A percentile compares a stretch with the other conserved stretches of the same genome.
These are phyloP conservation scores for Xylariomycetidae sp. DNA, from an alignment of 2,329 filamentous ascomycete genomes.

Conservation along the genomic window DNA sequence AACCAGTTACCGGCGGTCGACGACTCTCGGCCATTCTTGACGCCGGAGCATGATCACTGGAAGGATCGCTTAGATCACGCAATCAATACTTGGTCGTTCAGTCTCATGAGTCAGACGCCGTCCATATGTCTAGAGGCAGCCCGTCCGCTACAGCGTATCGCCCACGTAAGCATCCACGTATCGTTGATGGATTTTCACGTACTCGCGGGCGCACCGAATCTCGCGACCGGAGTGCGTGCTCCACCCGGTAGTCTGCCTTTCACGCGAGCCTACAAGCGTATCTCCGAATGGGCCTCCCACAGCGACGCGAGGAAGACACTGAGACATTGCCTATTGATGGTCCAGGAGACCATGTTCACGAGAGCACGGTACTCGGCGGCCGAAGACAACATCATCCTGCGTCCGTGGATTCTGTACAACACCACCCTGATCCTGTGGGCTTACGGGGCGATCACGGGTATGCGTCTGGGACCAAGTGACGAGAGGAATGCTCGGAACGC, in stretches of 20 bases:
- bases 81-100: background rate
- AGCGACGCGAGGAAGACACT: background rate
- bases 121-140: background rate
- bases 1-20: background rate
- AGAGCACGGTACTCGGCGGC: background rate
- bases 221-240: background rate
- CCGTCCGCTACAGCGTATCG: background rate
- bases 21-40: background rate
- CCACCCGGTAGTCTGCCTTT: background rate
- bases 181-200: background rate
- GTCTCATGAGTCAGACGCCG: background rate
- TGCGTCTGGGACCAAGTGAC: background rate
- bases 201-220: background rate
- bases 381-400: background rate
- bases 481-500: background rate
- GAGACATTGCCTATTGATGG: background rate
- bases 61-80: background rate
- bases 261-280: background rate
- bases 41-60: no score
- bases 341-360: background rate
- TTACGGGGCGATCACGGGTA: background rate
- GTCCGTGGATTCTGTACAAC: background rate
- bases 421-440: background rate
- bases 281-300: background rate
- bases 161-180: background rate